Conservation (phyloP, 2,329 filamentous ascomycete genomes). For the Sporothrix variecibatus region DNA sequence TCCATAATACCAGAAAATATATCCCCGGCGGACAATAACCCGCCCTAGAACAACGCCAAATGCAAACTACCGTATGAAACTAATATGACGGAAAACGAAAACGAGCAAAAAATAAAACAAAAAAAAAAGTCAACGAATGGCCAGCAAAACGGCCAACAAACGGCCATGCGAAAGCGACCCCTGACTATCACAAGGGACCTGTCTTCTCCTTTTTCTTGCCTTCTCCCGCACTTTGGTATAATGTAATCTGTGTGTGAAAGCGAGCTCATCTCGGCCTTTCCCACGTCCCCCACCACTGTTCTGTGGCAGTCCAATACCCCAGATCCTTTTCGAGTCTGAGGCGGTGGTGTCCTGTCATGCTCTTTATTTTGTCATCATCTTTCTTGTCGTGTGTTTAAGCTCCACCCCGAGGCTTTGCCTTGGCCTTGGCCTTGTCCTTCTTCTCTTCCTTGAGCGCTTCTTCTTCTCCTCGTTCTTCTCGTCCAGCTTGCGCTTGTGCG, state of each 20-base stretch:
- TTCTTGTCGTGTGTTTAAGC: constrained; percentile 37
- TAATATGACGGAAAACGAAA: background rate
- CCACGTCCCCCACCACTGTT: background rate
- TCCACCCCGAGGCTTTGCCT: constrained; percentile 77
- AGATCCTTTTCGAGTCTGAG: background rate
- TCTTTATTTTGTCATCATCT: background rate
- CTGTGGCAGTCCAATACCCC: background rate
- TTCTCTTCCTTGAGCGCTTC: constrained; percentile 92
- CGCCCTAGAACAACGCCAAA: constrained; percentile 10
- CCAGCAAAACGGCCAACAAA: background rate
- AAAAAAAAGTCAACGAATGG: background rate
- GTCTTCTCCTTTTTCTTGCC: background rate
- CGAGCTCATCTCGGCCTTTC: constrained; percentile 13
- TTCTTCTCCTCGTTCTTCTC: constrained; percentile 90
- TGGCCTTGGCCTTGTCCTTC: constrained; percentile 91
- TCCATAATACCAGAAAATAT: background rate
- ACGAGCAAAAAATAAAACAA: background rate
- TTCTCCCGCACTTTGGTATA: background rate
- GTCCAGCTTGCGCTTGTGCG: constrained; percentile 88
- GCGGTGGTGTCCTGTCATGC: background rate
- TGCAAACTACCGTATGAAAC: constrained; percentile 12
- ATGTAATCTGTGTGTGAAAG: background rate
- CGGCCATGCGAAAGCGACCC: background rate
- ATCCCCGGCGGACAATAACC: background rate
- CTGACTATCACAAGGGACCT: constrained; percentile 22